These are phyloP conservation scores for Hypholoma fasciculare DNA, from an alignment of 768 basidiomycete species.

Conservation along the genomic window DNA sequence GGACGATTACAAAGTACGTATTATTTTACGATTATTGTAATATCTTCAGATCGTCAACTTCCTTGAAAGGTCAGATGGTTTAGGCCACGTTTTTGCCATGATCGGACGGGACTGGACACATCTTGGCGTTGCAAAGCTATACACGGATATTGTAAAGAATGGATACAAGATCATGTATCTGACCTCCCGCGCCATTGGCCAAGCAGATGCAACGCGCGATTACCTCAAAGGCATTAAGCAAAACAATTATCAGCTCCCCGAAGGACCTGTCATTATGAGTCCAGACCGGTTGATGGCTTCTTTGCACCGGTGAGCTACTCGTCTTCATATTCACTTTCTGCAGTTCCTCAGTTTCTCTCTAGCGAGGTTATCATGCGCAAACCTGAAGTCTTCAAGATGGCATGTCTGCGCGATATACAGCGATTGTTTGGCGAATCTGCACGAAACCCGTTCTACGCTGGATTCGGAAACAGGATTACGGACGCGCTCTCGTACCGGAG, in stretches of 20 bases:
- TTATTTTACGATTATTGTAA: background rate
- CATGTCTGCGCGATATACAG: conserved; percentile 93
- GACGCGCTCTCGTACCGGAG: conserved; percentile 97
- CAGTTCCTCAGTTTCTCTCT: background rate
- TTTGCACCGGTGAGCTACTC: conserved; percentile 73
- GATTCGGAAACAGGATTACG: conserved; percentile 97
- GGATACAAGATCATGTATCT: conserved; percentile 99
- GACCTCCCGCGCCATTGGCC: conserved; percentile 95
- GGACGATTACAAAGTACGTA: conserved; percentile 94
- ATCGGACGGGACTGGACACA: conserved; percentile 99
- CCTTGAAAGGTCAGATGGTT: conserved; percentile 78
- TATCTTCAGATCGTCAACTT: background rate
- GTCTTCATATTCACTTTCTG: background rate
- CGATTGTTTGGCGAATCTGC: conserved; percentile 77
- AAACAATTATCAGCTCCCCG: conserved; percentile 94
- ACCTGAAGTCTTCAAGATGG: conserved; percentile 99
- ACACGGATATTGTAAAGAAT: conserved; percentile 92
- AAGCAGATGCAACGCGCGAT: conserved; percentile 94
- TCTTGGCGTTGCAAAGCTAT: conserved; percentile 93
- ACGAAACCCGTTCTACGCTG: conserved; percentile 89
- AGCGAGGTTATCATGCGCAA: conserved; percentile 99
- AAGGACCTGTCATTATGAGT: conserved; percentile 98
- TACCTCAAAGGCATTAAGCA: conserved; percentile 95
- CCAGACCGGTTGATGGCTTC: conserved; percentile 95
- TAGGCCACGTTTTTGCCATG: conserved; percentile 96